These are phyloP conservation scores for Parmelia sp. DNA, from an alignment of 495 filamentous ascomycete genomes.

Conservation along the genomic window DNA sequence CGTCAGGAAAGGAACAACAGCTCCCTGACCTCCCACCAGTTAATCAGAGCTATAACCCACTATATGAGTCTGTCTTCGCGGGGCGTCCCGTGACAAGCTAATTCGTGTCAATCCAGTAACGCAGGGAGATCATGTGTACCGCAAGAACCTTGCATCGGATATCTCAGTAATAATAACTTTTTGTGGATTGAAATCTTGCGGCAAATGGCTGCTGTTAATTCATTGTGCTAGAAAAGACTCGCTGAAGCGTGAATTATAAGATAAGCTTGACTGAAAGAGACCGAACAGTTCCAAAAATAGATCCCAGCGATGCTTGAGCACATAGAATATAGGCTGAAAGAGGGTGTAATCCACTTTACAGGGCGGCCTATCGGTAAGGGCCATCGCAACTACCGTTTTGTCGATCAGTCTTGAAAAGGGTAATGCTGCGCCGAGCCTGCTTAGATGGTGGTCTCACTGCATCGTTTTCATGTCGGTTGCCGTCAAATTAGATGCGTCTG, in stretches of 20 bases:
- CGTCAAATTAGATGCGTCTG: background rate
- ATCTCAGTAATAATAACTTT: background rate
- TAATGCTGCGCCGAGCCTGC: background rate
- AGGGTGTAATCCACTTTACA: background rate
- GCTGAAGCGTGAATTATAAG: background rate
- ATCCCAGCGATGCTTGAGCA: background rate
- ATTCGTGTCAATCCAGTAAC: background rate
- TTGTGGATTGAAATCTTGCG: background rate
- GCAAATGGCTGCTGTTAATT: background rate
- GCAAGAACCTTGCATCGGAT: background rate
- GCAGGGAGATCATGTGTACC: background rate
- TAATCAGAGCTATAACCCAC: background rate
- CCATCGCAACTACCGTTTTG: background rate
- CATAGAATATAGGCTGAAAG: background rate
- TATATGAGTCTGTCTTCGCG: background rate
- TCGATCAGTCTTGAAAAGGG: background rate
- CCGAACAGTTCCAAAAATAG: background rate
- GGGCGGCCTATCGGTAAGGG: background rate
- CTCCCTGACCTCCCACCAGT: too few species aligned
- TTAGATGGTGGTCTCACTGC: background rate
- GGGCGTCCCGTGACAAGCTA: background rate
- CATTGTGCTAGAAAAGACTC: background rate
- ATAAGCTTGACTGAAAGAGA: too few species aligned
- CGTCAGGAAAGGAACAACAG: too few species aligned
- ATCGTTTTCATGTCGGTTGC: background rate